Conservation (phyloP, 768 basidiomycete species). For the Termitomyces eurrhizus region DNA sequence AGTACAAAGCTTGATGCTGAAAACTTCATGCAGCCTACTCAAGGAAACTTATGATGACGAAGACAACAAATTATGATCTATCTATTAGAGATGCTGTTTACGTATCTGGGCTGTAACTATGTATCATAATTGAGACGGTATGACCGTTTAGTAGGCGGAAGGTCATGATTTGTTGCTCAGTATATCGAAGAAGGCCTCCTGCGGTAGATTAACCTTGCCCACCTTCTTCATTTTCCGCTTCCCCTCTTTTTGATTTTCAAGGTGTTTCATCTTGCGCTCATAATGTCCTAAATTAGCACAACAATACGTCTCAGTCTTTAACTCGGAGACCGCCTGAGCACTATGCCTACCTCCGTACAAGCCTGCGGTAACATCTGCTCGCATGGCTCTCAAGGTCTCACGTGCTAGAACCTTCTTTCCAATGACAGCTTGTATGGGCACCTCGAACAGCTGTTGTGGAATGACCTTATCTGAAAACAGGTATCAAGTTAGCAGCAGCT, state of each 20-base stretch:
- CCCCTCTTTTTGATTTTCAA: slow-evolving; percentile 89
- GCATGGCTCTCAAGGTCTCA: slow-evolving; percentile 80
- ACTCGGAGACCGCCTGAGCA: not conserved
- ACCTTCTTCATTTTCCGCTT: slow-evolving; percentile 87
- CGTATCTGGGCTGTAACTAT: slow-evolving; percentile 20
- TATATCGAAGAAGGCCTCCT: slow-evolving; percentile 94
- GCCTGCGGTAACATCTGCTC: slow-evolving; percentile 92
- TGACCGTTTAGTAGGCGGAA: not conserved
- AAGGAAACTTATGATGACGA: slow-evolving; percentile 97
- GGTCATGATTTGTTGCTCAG: slow-evolving; percentile 51
- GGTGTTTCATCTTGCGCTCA: slow-evolving; percentile 87
- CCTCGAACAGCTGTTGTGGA: slow-evolving; percentile 88
- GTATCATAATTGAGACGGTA: slow-evolving; percentile 3
- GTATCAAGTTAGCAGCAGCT: not conserved
- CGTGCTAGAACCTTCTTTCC: slow-evolving; percentile 87
- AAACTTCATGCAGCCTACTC: slow-evolving; percentile 52
- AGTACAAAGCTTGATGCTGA: slow-evolving; percentile 1
- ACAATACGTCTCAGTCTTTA: not conserved
- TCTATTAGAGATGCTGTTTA: slow-evolving; percentile 14
- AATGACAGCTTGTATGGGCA: slow-evolving; percentile 91
- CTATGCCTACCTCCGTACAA: slow-evolving; percentile 71
- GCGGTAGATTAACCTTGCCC: slow-evolving; percentile 86
- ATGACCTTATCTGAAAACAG: slow-evolving; percentile 74
- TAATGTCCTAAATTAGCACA: slow-evolving; percentile 60
- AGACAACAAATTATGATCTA: slow-evolving; percentile 70